Conservation (phyloP, 1,284 basidiomycete genomes). For the Tylopilus sp. region DNA sequence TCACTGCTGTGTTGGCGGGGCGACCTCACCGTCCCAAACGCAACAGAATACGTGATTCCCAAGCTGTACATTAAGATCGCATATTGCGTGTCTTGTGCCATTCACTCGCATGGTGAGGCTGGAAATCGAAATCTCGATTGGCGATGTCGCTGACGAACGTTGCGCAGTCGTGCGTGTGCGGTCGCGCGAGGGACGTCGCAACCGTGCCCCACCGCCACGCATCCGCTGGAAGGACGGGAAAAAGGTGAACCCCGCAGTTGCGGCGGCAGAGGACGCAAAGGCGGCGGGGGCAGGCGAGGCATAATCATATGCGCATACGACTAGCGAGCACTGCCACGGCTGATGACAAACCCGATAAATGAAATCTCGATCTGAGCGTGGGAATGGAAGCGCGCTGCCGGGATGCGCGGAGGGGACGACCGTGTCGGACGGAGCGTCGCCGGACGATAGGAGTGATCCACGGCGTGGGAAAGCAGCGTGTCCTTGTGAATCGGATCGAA, state of each 20-base stretch:
- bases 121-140: background rate
- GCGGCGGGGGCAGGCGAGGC: slow-evolving; percentile 46
- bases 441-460: slow-evolving; percentile 26
- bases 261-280: slow-evolving; percentile 67
- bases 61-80: slow-evolving; percentile 99
- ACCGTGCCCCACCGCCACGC: slow-evolving; percentile 94
- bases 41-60: slow-evolving; percentile 90
- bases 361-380: slow-evolving; percentile 5
- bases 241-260: slow-evolving; percentile 86
- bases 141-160: background rate
- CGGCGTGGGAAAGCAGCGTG: slow-evolving; percentile 12
- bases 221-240: slow-evolving; percentile 98
- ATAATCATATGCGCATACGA: no score
- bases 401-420: slow-evolving; percentile 20
- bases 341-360: background rate
- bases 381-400: slow-evolving; percentile 10
- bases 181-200: slow-evolving; percentile 89
- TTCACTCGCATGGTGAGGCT: slow-evolving; percentile 89
- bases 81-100: slow-evolving; percentile 99
- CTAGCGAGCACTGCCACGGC: no score
- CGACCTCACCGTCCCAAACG: background rate
- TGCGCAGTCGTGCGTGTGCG: slow-evolving; percentile 87
- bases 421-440: slow-evolving; percentile 27
- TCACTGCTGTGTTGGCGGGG: background rate
- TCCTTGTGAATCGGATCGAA: slow-evolving; percentile 28